Evolutionary conservation across 352 stramenopile genomes (phyloP), one percentile per base, ranked within the genome.

Genomic region (Phytopythium kandeliae): DNA sequence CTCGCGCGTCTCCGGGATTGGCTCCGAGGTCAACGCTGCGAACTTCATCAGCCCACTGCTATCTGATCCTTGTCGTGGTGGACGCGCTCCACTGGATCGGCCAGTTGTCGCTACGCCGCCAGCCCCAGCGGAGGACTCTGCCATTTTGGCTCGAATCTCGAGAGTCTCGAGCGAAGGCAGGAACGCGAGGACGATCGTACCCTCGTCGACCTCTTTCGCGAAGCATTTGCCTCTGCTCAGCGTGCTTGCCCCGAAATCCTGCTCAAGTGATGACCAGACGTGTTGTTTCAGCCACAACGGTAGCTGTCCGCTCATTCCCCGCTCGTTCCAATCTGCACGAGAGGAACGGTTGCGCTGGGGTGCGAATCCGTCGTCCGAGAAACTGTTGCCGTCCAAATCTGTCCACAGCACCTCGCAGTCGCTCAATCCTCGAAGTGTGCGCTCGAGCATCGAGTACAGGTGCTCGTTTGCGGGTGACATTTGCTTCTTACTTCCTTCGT

Each of bases 331-430:
- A 19, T 58, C 65, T 46, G 50, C 36, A 6, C 45, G 36, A 26
- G 58, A 44, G 36, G 42, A 28, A 28, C 56, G 28, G 21, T 34
- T 50, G 12, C 28, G 44, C 24, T 38, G 17, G 16, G 28, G 44
- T 0, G n/a, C 3, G 13, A 30, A n/a, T 0, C 26, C 31, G 28
- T 50, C 44, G 9, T 50, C 60, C 4, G 55, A 50, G 2, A 85
- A 58, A 43, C 56, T 45, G 41, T 75, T 55, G 19, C 78, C 78
- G 48, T 80, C 75, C 41, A 77, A 74, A 51, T 95, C 85, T 9
- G 85, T 92, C 85, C 85, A 95, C 30, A 72, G 68, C 13, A 95
- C 83, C 57, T 95, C 82, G 52, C 78, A 93, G 56, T 95, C 85
- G 44, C 80, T 92, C 33, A 95, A 44, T 5, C 82, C 75, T 7